Base-by-base conservation (phyloP, 1,284 basidiomycete species). In the Cystobasidiaceae sp. region DNA sequence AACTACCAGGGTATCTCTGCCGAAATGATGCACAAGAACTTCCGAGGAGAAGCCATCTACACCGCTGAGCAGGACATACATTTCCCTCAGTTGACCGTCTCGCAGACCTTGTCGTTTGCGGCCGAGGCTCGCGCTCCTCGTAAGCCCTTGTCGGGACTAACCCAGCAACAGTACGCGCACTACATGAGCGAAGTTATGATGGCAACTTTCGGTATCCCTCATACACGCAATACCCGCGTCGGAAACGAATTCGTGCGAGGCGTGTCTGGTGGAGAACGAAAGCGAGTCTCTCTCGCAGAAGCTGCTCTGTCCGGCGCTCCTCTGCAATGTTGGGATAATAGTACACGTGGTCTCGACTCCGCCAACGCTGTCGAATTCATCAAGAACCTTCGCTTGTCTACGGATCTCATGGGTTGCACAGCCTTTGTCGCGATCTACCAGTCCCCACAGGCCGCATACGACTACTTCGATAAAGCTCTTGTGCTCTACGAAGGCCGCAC, bases 291-390 rank as follows among this genome's bases (percentile, higher is more conserved):
- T 8, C 82, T 85, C 60, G 80, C 82, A 37, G 84, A 85, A 73
- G 55, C 55, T 39, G 55, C 55, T 30, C 43, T 65, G 17, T 39
- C 58, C 17, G 50, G 67, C 25, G 50, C 67, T 60, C 72, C 66
- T 59, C 74, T 77, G 13, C 66, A 75, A 13, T 77, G 79, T 8
- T 82, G 81, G 79, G 82, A 82, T 70, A 82, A 82, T 19, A 74
- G 71, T 86, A 67, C 66, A 19, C 48, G 75, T 46, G 75, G 75
- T 67, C 67, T 76, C 32, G 91, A 94, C 71, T 88, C 90, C 1
- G 86, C 86, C 30, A 93, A 90, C 28, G 90, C 91, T 0, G 80
- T 93, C 37, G 87, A 89, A 74, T 91, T 87, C 69, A 83, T 80
- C 68, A 86, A 85, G 76, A 82, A 83, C 65, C 78, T 93, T 68